A percentile compares a stretch with the other conserved stretches of the same genome.
Conservation (phyloP, 257 asterid genomes). For the Avicennia marina region DNA sequence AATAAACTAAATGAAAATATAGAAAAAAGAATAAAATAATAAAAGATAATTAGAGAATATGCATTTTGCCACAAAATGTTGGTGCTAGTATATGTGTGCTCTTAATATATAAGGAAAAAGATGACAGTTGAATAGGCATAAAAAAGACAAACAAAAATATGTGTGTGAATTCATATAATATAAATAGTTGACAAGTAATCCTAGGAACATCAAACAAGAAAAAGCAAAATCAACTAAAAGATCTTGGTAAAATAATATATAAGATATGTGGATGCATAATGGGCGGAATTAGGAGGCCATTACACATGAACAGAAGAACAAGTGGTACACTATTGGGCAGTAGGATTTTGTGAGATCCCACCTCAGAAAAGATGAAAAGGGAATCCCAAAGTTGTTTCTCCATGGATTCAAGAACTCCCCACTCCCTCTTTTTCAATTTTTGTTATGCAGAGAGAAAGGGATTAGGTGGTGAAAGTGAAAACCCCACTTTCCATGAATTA, state of each 20-base stretch:
- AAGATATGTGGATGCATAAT: constrained; percentile 18
- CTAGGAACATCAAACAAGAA: constrained; percentile 23
- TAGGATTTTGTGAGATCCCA: constrained; percentile 54
- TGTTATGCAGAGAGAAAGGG: too few species aligned
- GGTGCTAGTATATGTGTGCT: too few species aligned
- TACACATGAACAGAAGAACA: constrained; percentile 34
- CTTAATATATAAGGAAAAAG: too few species aligned
- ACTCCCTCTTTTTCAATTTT: too few species aligned
- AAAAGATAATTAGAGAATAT: too few species aligned
- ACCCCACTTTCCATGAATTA: constrained; percentile 31
- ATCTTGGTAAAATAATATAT: constrained; percentile 11
- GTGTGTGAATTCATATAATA: too few species aligned
- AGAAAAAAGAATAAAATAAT: too few species aligned
- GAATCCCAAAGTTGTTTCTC: constrained; percentile 35
- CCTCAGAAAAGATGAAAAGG: constrained; percentile 38
- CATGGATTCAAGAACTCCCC: constrained; percentile 30
- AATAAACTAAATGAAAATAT: too few species aligned
- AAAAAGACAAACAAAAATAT: too few species aligned
- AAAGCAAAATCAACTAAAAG: constrained; percentile 9
- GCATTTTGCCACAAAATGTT: too few species aligned
- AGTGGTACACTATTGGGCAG: constrained; percentile 42
- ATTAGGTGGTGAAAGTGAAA: constrained; percentile 60
- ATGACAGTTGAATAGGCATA: too few species aligned
- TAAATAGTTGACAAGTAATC: constrained; percentile 30
- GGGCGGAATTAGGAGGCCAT: constrained; percentile 40